Percentiles rank a stretch among this genome's conserved stretches.
These are phyloP conservation scores for Beauveria caledonica DNA, from an alignment of 2,329 filamentous ascomycete genomes.

Conservation along the genomic window DNA sequence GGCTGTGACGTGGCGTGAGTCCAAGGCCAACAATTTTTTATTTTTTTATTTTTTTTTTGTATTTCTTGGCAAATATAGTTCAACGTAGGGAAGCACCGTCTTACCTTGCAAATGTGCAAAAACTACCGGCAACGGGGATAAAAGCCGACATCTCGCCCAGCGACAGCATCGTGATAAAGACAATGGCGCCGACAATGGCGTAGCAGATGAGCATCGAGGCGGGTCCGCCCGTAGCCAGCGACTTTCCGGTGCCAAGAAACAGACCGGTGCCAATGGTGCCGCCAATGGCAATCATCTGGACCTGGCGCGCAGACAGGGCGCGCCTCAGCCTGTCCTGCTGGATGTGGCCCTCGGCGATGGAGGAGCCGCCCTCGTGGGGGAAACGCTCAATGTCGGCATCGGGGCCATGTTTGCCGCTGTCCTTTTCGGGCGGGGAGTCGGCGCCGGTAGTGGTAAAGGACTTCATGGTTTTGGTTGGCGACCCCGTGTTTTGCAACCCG, in stretches of 20 bases:
- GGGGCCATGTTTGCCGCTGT: background rate
- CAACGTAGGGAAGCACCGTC: background rate
- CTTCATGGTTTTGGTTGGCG: background rate
- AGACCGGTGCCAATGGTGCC: slow-evolving; percentile 53
- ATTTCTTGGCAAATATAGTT: too few species aligned
- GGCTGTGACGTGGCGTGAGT: slow-evolving; percentile 17
- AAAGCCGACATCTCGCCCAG: slow-evolving; percentile 54
- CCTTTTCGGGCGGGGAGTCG: slow-evolving; percentile 7
- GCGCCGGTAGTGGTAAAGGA: background rate
- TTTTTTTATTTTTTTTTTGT: background rate
- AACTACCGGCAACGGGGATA: slow-evolving; percentile 42
- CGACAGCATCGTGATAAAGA: slow-evolving; percentile 50
- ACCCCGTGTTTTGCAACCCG: background rate
- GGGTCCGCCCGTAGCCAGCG: slow-evolving; percentile 51
- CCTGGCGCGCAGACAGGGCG: slow-evolving; percentile 51
- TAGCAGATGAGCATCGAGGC: slow-evolving; percentile 51
- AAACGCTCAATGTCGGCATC: slow-evolving; percentile 1
- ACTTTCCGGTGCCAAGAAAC: slow-evolving; percentile 54
- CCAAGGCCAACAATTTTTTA: background rate
- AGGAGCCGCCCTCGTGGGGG: background rate
- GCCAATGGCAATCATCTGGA: slow-evolving; percentile 59
- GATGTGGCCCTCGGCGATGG: slow-evolving; percentile 13
- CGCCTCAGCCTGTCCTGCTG: slow-evolving; percentile 41
- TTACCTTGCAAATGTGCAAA: slow-evolving; percentile 40
- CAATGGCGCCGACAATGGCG: slow-evolving; percentile 46